Conservation (phyloP, 495 filamentous ascomycete species). For the Penicillium paradoxum region DNA sequence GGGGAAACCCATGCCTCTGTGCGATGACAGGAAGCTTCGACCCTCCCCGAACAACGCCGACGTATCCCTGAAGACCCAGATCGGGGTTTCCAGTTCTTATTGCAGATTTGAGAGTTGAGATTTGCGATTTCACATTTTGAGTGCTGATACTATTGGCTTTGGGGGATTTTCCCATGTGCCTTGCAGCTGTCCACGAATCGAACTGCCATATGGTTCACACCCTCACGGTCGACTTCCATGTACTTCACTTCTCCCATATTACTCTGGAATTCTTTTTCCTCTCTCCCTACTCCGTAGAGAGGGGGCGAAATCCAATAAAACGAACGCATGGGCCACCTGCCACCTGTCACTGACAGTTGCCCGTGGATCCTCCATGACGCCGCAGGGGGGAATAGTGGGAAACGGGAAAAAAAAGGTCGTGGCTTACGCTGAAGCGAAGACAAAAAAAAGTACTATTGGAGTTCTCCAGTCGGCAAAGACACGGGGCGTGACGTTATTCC, state of each 20-base stretch:
- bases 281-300: no score
- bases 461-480: neutral
- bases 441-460: neutral
- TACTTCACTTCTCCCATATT: no score
- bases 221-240: no score
- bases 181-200: no score
- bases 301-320: no score
- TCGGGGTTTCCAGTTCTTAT: neutral
- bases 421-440: neutral
- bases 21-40: slow-evolving; percentile 10
- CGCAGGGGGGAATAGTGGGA: slow-evolving; percentile 4
- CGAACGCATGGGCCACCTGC: slow-evolving; percentile 24
- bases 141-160: slow-evolving; percentile 1
- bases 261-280: no score
- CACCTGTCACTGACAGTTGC: slow-evolving; percentile 22
- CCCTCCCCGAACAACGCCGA: slow-evolving; percentile 21
- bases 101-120: no score
- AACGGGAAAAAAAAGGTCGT: neutral
- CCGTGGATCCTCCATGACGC: neutral
- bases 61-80: slow-evolving; percentile 7
- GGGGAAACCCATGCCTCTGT: slow-evolving; percentile 7
- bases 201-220: neutral
- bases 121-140: no score
- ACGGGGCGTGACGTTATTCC: neutral
- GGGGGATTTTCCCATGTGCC: neutral